Percentiles rank a stretch among this genome's conserved stretches.
phyloP scores from a whole-genome alignment of 2,329 filamentous ascomycete genomes.

The Niveomyces coronatus region DNA sequence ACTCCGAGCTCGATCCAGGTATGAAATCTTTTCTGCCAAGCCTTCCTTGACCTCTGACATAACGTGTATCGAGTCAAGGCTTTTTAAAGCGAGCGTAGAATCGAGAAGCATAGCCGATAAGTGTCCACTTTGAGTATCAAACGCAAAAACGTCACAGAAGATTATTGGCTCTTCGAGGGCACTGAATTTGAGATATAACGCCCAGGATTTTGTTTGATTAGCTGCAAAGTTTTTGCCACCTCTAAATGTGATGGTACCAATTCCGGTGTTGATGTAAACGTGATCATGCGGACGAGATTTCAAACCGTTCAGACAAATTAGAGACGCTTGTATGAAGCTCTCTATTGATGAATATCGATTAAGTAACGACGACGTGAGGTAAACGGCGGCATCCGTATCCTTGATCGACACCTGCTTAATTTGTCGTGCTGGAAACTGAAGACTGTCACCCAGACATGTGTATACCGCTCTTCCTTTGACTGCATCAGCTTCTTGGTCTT shows the following conservation, averaged over 20 bases:
- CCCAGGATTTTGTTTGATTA: too few relatives aligned
- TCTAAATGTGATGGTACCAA: background rate
- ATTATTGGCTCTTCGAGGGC: too few relatives aligned
- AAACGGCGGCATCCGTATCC: background rate
- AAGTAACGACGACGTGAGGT: background rate
- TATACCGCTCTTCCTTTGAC: background rate
- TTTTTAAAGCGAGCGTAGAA: too few relatives aligned
- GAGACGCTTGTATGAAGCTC: background rate
- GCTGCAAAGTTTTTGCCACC: background rate
- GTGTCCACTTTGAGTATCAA: too few relatives aligned
- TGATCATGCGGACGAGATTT: background rate
- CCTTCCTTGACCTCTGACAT: too few relatives aligned
- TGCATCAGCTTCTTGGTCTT: background rate
- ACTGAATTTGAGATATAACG: too few relatives aligned
- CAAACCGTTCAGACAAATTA: background rate
- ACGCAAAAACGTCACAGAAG: too few relatives aligned
- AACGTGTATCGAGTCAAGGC: too few relatives aligned
- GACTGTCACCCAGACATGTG: background rate
- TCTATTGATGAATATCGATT: background rate
- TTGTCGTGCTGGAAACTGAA: background rate
- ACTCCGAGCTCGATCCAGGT: too few relatives aligned
- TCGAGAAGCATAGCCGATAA: too few relatives aligned
- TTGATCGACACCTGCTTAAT: background rate
- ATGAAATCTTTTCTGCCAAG: too few relatives aligned
- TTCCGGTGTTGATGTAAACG: background rate